Evolutionary conservation across 306 rosid genomes (phyloP).

Genomic region (Acmispon strigosus): DNA sequence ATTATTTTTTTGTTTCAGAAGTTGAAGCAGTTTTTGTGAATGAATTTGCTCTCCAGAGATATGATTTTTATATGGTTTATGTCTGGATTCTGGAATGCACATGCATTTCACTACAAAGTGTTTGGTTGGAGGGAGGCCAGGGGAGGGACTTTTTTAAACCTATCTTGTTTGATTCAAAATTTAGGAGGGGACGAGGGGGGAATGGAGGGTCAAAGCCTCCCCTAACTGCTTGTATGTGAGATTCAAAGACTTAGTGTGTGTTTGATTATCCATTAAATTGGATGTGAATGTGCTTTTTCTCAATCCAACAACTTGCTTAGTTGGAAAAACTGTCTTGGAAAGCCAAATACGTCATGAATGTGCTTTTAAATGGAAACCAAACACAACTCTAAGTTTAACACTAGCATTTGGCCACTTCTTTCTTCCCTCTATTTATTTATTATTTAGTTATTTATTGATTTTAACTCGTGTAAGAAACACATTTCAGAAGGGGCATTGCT

Average conservation of each 20-base stretch:
- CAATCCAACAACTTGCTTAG: not conserved
- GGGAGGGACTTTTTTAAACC: too few species aligned
- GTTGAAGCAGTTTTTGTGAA: not conserved
- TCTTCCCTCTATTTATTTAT: not conserved
- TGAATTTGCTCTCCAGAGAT: not conserved
- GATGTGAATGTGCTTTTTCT: too few species aligned
- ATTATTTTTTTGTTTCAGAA: not conserved
- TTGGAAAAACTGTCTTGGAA: too few species aligned
- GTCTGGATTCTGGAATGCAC: not conserved
- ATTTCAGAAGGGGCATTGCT: conserved; percentile 1
- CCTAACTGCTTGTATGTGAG: not conserved
- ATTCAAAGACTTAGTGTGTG: not conserved
- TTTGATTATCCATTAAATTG: too few species aligned
- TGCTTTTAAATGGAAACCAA: too few species aligned
- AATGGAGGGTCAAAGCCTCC: too few species aligned
- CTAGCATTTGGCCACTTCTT: not conserved
- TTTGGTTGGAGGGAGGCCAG: too few species aligned
- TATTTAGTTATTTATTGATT: not conserved
- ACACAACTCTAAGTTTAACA: not conserved
- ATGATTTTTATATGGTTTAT: not conserved
- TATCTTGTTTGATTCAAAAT: too few species aligned
- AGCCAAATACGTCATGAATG: too few species aligned
- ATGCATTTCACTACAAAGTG: not conserved
- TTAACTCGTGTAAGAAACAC: not conserved
- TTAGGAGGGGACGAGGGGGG: too few species aligned